phyloP scores from a whole-genome alignment of 345 rosid genomes.

The Rhizophora apiculata region DNA sequence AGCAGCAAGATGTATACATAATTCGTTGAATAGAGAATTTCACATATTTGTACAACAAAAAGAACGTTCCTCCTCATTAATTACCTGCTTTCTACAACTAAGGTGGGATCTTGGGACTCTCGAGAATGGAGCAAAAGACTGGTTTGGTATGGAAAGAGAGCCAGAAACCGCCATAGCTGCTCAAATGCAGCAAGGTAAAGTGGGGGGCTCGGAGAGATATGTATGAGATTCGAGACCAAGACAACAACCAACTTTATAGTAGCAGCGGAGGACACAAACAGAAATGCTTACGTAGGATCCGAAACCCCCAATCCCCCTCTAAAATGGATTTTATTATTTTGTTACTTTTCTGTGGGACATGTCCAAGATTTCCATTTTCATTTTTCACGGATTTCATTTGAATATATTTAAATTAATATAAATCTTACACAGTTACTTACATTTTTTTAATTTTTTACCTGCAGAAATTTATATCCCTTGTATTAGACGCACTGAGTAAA shows the following conservation, averaged over 20 bases:
- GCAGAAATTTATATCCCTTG: too few species aligned
- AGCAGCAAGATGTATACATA: neutral
- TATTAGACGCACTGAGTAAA: too few species aligned
- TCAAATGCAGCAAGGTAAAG: neutral
- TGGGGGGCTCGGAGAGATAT: neutral
- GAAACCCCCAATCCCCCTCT: too few species aligned
- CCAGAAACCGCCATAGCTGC: constrained; percentile 39
- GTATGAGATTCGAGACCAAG: neutral
- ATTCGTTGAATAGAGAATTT: neutral
- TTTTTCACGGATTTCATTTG: too few species aligned
- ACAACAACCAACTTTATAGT: constrained; percentile 24
- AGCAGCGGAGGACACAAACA: too few species aligned
- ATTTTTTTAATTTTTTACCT: too few species aligned
- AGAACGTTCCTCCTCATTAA: neutral
- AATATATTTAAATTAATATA: too few species aligned
- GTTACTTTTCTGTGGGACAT: too few species aligned
- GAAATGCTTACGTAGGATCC: too few species aligned
- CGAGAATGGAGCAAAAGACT: constrained; percentile 21
- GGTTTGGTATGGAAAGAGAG: constrained; percentile 20
- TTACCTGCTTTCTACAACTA: constrained; percentile 32
- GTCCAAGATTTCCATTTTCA: too few species aligned
- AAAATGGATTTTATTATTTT: too few species aligned
- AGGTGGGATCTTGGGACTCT: constrained; percentile 17
- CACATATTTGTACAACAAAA: neutral
- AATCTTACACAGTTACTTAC: too few species aligned